Evolutionary conservation across 306 rosid genomes (phyloP), one percentile per base, ranked within the genome.

Genomic region (Phaseolus lunatus): DNA sequence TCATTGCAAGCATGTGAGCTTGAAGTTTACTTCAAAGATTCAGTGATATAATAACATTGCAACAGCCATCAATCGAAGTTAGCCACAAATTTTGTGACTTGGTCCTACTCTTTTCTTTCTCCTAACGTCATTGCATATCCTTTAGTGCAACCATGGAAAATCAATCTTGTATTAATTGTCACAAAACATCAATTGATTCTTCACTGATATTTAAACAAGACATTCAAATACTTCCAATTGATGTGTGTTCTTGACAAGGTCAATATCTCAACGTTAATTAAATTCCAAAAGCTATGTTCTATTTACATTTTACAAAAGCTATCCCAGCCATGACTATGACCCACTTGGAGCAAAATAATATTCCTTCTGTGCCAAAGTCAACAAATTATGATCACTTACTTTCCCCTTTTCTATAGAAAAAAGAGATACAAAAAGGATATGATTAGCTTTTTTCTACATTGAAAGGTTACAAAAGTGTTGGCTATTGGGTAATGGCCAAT

Each of bases 281-380:
- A 56, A 52, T 7, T 16, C 12, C 29, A 24, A 27, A 54, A 67
- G 37, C 4, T 8, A n/a, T 27, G 9, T 39, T 18, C 0, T 66
- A 13, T 11, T 56, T 39, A 33, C 26, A 8, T 37, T 37, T 37
- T 37, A 9, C 11, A 37, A 12, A 49, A 15, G 41, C 13, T 62
- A 20, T 31, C 24, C 66, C 9, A 7, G 50, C 59, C 4, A n/a
- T 4, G 23, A 15, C 12, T 35, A 26, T 71, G 72, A 35, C 73
- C 69, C 79, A 65, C 73, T 41, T 26, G 41, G 29, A 19, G 52
- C 11, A 27, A 72, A 80, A 9, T 72, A 41, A 52, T 9, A 62
- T 72, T 26, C 57, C 26, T 62, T 52, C 13, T 2, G 43, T 43
- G 44, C 39, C 15, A 44, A 41, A 22, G 68, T 64, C 74, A 80